Conservation (phyloP, 805 yeast genomes). For the Alloascoidea hylecoeti region DNA sequence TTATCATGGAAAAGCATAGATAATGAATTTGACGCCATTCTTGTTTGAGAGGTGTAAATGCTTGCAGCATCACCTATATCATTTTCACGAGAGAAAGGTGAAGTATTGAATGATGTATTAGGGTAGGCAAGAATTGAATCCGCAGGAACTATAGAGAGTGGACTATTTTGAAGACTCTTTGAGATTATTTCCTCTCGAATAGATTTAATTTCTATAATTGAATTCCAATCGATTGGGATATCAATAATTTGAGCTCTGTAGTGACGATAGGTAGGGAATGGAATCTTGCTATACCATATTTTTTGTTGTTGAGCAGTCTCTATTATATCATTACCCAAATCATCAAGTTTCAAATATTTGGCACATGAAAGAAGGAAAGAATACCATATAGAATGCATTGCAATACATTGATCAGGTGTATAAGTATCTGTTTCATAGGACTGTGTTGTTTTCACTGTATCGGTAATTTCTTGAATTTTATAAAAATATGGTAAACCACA, state of each 20-base stretch:
- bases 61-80: background rate
- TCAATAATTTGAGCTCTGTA: background rate
- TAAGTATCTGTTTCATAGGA: background rate
- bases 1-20: background rate
- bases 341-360: background rate
- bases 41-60: background rate
- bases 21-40: background rate
- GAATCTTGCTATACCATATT: background rate
- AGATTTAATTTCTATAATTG: background rate
- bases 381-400: background rate
- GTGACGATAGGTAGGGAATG: background rate
- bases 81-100: background rate
- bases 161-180: background rate
- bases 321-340: background rate
- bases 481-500: background rate
- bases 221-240: background rate
- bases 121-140: background rate
- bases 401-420: background rate
- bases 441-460: background rate
- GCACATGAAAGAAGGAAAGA: background rate
- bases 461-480: background rate
- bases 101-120: background rate
- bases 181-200: background rate
- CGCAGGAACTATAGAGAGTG: background rate
- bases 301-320: background rate